Percentiles rank a stretch among this genome's conserved stretches.
phyloP scores from a whole-genome alignment of 2,329 filamentous ascomycete species.

The Aureobasidium subglaciale region DNA sequence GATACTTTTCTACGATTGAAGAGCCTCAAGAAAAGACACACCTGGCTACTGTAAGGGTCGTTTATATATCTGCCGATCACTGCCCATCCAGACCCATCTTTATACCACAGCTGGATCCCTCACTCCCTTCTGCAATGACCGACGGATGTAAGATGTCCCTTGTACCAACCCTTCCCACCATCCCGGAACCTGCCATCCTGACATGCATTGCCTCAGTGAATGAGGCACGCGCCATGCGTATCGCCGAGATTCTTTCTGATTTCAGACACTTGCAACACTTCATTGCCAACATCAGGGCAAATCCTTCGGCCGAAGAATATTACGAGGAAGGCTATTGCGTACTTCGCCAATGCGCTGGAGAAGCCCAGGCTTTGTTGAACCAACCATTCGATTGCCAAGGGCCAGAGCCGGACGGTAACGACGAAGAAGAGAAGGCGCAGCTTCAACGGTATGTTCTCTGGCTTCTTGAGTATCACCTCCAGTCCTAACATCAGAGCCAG shows the following conservation, averaged over 20 bases:
- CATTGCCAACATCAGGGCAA: slow-evolving; percentile 48
- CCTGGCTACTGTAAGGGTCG: background rate
- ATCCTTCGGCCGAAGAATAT: slow-evolving; percentile 47
- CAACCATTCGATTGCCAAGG: slow-evolving; percentile 44
- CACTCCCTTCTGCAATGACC: slow-evolving; percentile 37
- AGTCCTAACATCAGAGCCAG: slow-evolving; percentile 31
- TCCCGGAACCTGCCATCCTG: background rate
- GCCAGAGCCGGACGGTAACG: slow-evolving; percentile 37
- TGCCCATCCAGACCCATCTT: slow-evolving; percentile 3
- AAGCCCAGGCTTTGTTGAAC: slow-evolving; percentile 49
- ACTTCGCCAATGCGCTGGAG: slow-evolving; percentile 48
- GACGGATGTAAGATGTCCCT: slow-evolving; percentile 46
- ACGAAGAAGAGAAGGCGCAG: slow-evolving; percentile 50
- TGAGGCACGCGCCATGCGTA: slow-evolving; percentile 54
- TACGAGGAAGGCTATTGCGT: slow-evolving; percentile 53
- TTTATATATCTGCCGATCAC: slow-evolving; percentile 13
- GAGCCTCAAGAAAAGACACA: background rate
- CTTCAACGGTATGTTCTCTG: slow-evolving; percentile 43
- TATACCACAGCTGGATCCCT: background rate
- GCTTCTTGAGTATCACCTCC: background rate
- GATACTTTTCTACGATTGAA: background rate
- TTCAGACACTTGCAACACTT: slow-evolving; percentile 55
- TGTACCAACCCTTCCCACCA: slow-evolving; percentile 14
- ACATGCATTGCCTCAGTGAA: slow-evolving; percentile 43
- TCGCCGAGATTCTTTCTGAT: slow-evolving; percentile 58